Evolutionary conservation across 2,329 filamentous ascomycete species (phyloP), one percentile per base, ranked within the genome.

Genomic region (Akanthomyces dipterigenus): DNA sequence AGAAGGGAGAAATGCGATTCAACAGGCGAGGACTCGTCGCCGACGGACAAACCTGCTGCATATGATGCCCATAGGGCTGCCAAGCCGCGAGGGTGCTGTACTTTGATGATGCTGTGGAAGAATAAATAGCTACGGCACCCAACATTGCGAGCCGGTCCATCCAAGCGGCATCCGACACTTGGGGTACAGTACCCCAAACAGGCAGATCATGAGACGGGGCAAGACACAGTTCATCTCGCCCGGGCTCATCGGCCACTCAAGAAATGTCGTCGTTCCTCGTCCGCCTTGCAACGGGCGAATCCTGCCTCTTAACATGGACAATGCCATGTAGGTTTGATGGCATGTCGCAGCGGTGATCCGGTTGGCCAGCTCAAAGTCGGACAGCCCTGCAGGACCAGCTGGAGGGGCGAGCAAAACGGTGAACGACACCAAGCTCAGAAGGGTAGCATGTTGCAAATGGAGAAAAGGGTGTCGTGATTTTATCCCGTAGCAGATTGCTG

Each of bases 101-200:
- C 36, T 18, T 28, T 20, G 5, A 38, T 38, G 12, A 3, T 38
- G 5, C 5, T 5, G 36, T 16, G 36, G 16, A 38, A 16, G 16
- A 16, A 18, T 16, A 38, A 38, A 3, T 16, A 4, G 14, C 3
- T 16, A 14, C 14, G 14, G 14, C 14, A 16, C 3, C 14, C 9
- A 16, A 5, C 14, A 14, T 16, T 16, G 36, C 36, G 36, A 38
- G 14, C 36, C 16, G 36, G 36, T 16, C 16, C 36, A 11, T 38
- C 36, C 11, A 53, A 7, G 16, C 12, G 0, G 8, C 26, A 18
- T 11, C n/a, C 12, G 24, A 6, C 20, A n/a, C 11, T 38, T 28
- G 43, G 50, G 50, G 36, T 54, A 54, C 50, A 40, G 50, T 54
- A 54, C 50, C n/a, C 50, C 50, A 54, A 40, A n/a, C 12, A 40